Evolutionary conservation across 805 yeast genomes (phyloP).

Genomic region (Saccharomycopsis sp.): DNA sequence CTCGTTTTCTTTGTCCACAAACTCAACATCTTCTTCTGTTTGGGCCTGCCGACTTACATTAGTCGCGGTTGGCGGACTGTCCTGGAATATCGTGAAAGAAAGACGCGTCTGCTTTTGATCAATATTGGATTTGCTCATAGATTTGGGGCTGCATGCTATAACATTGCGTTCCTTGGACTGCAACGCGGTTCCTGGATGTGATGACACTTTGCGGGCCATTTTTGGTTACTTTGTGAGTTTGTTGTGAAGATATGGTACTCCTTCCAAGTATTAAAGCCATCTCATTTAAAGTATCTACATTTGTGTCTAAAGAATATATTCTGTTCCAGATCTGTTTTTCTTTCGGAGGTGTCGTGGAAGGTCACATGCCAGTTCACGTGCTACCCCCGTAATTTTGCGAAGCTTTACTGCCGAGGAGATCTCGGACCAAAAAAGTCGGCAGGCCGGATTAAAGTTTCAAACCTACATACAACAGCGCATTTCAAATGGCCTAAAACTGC

Average conservation of each 20-base stretch:
- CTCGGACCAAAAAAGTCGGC: too few relatives aligned
- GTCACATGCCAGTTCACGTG: too few relatives aligned
- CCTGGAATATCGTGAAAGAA: conserved; percentile 4
- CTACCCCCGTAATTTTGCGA: too few relatives aligned
- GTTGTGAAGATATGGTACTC: too few relatives aligned
- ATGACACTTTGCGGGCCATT: not conserved
- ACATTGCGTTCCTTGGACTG: not conserved
- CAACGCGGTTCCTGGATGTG: not conserved
- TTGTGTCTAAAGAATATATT: too few relatives aligned
- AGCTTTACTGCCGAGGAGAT: too few relatives aligned
- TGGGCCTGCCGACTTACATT: not conserved
- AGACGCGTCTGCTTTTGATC: not conserved
- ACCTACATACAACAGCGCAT: not conserved
- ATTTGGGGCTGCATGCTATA: not conserved
- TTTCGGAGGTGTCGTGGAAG: too few relatives aligned
- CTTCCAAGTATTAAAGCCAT: too few relatives aligned
- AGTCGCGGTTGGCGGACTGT: not conserved
- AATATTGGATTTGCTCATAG: not conserved
- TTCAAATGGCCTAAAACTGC: not conserved
- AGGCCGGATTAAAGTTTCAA: not conserved
- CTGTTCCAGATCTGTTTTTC: too few relatives aligned
- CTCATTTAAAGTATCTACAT: too few relatives aligned
- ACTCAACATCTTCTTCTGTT: not conserved
- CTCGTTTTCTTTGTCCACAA: conserved; percentile 17
- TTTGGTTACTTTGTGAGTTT: not conserved